Conservation (phyloP, 202 grass and related monocot genomes). For the Schoenoplectus triqueter region DNA sequence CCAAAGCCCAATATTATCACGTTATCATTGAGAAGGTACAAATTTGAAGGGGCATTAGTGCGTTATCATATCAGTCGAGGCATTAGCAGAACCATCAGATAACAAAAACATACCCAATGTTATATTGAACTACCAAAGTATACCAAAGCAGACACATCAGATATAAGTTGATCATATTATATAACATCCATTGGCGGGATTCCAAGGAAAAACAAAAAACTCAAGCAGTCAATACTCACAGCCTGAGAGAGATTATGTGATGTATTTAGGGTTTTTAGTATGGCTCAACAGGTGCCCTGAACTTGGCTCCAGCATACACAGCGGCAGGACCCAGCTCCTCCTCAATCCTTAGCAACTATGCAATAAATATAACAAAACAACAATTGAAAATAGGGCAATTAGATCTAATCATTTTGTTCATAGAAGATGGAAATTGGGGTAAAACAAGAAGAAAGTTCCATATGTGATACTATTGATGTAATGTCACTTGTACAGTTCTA, state of each 20-base stretch:
- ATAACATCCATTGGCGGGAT: not conserved
- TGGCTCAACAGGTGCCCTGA: constrained; percentile 68
- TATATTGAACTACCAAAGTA: not conserved
- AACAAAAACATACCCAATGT: not conserved
- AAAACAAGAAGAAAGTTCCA: constrained; percentile 30
- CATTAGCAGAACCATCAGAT: not conserved
- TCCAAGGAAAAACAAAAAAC: not conserved
- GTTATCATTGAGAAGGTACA: not conserved
- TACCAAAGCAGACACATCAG: not conserved
- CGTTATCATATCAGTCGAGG: not conserved
- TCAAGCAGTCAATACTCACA: constrained; percentile 27
- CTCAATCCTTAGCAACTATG: constrained; percentile 86
- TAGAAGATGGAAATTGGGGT: not conserved
- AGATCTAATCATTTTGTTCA: not conserved
- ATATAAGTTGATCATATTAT: constrained; percentile 18
- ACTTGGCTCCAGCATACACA: constrained; percentile 73
- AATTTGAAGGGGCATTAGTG: not conserved
- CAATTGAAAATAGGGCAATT: not conserved
- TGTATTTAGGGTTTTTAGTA: constrained; percentile 48
- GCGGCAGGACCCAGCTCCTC: constrained; percentile 61
- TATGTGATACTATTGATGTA: not conserved
- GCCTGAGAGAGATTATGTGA: not conserved
- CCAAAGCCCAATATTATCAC: constrained; percentile 6
- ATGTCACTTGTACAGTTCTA: not conserved
- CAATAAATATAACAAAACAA: not conserved